A percentile compares a stretch with the other conserved stretches of the same genome.
These are phyloP conservation scores for Anthoceros angustus DNA, from an alignment of 225 moss, liverwort and hornwort genomes.

Conservation along the genomic window DNA sequence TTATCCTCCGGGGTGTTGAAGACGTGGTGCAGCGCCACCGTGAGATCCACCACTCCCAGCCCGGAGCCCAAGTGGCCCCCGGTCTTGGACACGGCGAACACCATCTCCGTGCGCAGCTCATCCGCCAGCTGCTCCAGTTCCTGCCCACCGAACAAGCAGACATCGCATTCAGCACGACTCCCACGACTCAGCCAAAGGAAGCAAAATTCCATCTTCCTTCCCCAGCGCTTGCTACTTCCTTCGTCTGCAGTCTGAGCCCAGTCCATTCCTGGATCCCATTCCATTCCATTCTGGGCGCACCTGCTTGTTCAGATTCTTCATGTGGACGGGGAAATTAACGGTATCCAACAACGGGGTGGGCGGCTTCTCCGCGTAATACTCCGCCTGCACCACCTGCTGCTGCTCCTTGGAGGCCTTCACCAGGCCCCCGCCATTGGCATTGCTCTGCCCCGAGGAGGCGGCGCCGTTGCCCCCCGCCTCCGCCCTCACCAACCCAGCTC, in stretches of 20 bases:
- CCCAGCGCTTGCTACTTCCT: too few relatives aligned
- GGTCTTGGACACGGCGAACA: constrained; percentile 29
- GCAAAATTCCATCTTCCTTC: too few relatives aligned
- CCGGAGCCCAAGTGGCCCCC: constrained; percentile 32
- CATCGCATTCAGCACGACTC: too few relatives aligned
- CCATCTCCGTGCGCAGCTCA: constrained; percentile 25
- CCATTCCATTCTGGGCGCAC: too few relatives aligned
- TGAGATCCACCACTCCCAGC: constrained; percentile 32
- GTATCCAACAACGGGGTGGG: neutral
- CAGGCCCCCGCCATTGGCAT: neutral
- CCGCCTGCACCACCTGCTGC: neutral
- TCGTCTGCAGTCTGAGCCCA: too few relatives aligned
- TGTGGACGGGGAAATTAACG: neutral
- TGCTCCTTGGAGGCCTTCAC: neutral
- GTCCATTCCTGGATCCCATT: too few relatives aligned
- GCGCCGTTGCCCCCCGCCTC: neutral
- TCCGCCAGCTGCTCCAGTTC: constrained; percentile 25
- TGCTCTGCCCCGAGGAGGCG: neutral
- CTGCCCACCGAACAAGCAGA: constrained; percentile 1
- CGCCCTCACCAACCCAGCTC: neutral
- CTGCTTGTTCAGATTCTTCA: neutral
- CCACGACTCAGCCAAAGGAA: too few relatives aligned
- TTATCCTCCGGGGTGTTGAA: constrained; percentile 31
- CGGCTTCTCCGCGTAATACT: neutral
- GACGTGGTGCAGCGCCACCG: constrained; percentile 37